Conservation (phyloP, 805 yeast genomes). For the Blastobotrys peoriensis region DNA sequence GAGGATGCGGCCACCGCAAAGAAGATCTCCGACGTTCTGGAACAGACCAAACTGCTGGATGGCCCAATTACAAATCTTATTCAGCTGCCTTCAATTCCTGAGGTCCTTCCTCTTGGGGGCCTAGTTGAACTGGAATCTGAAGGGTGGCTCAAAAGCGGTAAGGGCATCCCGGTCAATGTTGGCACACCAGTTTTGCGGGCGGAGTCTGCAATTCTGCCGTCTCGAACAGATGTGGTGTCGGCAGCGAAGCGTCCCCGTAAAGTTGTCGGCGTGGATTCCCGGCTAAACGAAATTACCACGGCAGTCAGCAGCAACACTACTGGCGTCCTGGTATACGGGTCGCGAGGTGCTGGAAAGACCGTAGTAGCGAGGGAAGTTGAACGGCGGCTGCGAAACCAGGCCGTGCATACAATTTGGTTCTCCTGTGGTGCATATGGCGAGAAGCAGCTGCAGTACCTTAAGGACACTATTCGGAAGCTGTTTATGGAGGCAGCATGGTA, state of each 20-base stretch:
- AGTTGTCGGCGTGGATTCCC: constrained; percentile 54
- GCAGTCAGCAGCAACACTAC: constrained; percentile 40
- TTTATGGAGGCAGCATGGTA: constrained; percentile 61
- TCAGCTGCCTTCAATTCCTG: constrained; percentile 46
- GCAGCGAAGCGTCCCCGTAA: constrained; percentile 11
- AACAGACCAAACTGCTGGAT: constrained; percentile 10
- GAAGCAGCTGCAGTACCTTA: constrained; percentile 44
- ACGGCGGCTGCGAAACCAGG: constrained; percentile 30
- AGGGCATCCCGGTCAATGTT: constrained; percentile 9
- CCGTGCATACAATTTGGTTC: constrained; percentile 43
- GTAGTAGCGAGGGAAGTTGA: constrained; percentile 42
- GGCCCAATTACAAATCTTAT: constrained; percentile 39
- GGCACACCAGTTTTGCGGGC: constrained; percentile 34
- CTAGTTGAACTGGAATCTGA: constrained; percentile 45
- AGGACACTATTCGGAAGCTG: constrained; percentile 41
- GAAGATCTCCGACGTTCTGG: constrained; percentile 16
- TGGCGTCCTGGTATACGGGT: constrained; percentile 64
- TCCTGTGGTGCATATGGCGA: constrained; percentile 54
- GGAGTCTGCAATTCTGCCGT: constrained; percentile 29
- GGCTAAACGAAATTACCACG: constrained; percentile 36
- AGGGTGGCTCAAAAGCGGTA: constrained; percentile 34
- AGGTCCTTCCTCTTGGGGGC: constrained; percentile 54
- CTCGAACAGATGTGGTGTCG: constrained; percentile 1
- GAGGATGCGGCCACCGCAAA: constrained; percentile 21
- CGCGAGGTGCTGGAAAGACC: constrained; percentile 80